A percentile compares a stretch with the other conserved stretches of the same genome.
Conservation (phyloP, 495 filamentous ascomycete species). For the Penicillium dipodomyicola region DNA sequence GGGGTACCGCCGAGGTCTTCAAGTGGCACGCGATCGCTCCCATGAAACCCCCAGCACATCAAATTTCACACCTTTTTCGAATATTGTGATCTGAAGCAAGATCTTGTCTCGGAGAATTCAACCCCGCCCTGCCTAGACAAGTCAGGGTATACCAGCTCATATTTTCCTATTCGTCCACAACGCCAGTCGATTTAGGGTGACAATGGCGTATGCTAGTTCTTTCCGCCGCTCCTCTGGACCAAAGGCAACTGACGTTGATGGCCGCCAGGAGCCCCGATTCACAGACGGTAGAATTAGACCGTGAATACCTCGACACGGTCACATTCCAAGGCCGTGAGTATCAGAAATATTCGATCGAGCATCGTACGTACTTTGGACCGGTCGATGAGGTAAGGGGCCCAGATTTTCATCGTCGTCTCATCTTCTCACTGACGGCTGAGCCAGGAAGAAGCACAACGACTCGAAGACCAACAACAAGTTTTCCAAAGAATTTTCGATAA, state of each 20-base stretch:
- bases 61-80: conserved; percentile 17
- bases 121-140: conserved; percentile 22
- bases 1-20: conserved; percentile 24
- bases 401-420: neutral
- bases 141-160: conserved; percentile 15
- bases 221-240: neutral
- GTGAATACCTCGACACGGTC: conserved; percentile 59
- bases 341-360: conserved; percentile 71
- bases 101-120: conserved; percentile 19
- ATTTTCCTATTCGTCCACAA: conserved; percentile 12
- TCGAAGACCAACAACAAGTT: conserved; percentile 67
- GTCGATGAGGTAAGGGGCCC: conserved; percentile 74
- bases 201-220: conserved; percentile 37
- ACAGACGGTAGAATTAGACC: conserved; percentile 56
- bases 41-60: conserved; percentile 21
- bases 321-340: conserved; percentile 66
- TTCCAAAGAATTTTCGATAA: conserved; percentile 72
- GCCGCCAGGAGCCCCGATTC: conserved; percentile 47
- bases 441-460: conserved; percentile 78
- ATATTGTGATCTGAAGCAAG: conserved; percentile 18
- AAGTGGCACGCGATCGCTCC: conserved; percentile 24
- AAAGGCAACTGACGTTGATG: conserved; percentile 6
- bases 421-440: conserved; percentile 17
- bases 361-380: conserved; percentile 73
- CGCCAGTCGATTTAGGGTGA: conserved; percentile 14